Base-by-base conservation (phyloP, 2,329 filamentous ascomycete genomes). In the Aspergillus phoenicis region DNA sequence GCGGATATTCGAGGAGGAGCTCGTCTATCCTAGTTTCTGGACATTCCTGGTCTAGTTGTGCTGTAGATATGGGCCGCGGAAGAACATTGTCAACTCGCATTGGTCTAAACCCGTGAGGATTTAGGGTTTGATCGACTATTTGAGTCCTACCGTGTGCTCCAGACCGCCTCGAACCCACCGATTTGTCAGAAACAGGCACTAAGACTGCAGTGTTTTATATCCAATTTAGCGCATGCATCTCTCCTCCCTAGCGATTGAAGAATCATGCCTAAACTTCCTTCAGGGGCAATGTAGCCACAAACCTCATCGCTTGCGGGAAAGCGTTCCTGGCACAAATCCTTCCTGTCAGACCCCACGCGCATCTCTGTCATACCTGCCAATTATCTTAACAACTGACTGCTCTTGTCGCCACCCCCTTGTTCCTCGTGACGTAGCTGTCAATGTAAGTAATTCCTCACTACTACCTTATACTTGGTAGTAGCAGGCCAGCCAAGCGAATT, bases 1-100 rank as follows among this genome's bases (percentile, higher is more conserved):
- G 73, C 87, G 93, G 72, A 98, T 99, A 69, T 98, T 99, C 72
- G 95, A 99, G 78, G 95, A 56, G 53, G 53, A 55, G 52, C 41
- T 55, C n/a, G 38, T 55, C 36, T 55, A 55, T 45, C 52, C 52
- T 22, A 55, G 52, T 45, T 55, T 43, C 38, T 55, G 38, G 52
- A 55, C 52, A 26, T 55, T 55, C 38, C 38, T 55, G 33, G 52
- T 55, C 22, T 55, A 38, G 24, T 36, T 20, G 28, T 20, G 49
- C 33, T 36, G 33, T 36, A 36, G 33, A 36, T 36, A 36, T 36
- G 33, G 33, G 33, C 26, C 26, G n/a, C 45, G 41, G 41, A 45
- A 45, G 22, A 28, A 49, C 24, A 30, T 26, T 30, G 45, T 26
- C 45, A 28, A 28, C 22, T 28, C 22, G 45, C 45, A n/a, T 28